Base-by-base conservation (phyloP, 768 basidiomycete genomes). In the Leccinum sublutescens region DNA sequence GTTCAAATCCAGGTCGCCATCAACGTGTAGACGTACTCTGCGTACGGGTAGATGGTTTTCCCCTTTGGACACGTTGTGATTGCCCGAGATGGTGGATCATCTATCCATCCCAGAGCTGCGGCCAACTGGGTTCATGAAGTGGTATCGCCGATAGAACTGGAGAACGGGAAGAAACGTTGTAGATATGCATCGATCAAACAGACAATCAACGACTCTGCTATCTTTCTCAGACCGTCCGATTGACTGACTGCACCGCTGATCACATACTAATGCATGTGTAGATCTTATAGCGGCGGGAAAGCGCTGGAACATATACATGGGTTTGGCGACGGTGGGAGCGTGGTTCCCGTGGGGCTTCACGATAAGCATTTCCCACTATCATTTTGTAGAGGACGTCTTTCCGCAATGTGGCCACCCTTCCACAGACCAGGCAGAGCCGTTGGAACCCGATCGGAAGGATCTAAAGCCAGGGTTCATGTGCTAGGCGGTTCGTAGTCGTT, bases 361-460 rank as follows among this genome's bases (percentile, higher is more conserved):
- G n/a, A 43, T 43, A n/a, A 43, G 10, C n/a, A 43, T 3, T 17
- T 54, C 50, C 21, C 38, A 53, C 15, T 48, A 17, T 43, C n/a
- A 17, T 17, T 40, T 34, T 19, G 27, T 29, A 7, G 17, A 27
- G 51, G 56, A 31, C 58, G 56, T 33, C 36, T 27, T 48, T 52
- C 33, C 5, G 55, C 50, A 58, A 57, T 5, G 55, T 68, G 57
- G 2, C 66, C 59, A 2, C 19, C 47, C 51, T 43, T 40, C 64
- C 52, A 27, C 64, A 63, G 34, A 56, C 11, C 29, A 65, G 33
- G 31, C 64, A 60, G 34, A 68, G 61, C 47, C 38, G 49, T n/a
- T 61, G 40, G 40, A 43, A 10, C 25, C 2, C 6, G 40, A 34
- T n/a, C 29, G 10, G 19, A 52, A 14, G 19, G 19, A 55, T 47